Evolutionary conservation across 2,329 filamentous ascomycete genomes (phyloP), one percentile per base, ranked within the genome.

Genomic region (Madurella fahalii): DNA sequence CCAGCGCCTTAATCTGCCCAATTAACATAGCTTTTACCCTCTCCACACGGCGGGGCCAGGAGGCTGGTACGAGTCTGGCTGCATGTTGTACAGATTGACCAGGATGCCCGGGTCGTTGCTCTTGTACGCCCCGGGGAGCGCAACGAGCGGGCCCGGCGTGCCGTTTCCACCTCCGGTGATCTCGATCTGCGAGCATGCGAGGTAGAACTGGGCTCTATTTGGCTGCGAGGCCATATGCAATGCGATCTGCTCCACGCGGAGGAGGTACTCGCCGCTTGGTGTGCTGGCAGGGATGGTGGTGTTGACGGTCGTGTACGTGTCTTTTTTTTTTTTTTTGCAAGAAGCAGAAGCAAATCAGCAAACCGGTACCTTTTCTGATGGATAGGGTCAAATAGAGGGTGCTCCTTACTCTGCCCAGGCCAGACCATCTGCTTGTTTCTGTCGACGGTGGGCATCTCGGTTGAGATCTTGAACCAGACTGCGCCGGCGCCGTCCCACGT

Each of bases 381-480:
- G 25, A n/a, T n/a, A 25, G 25, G 13, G 50, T 52, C 37, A 47
- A 20, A 5, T 37, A 9, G 13, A 15, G 15, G 46, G 25, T 25
- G 25, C 5, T 16, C 53, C 64, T 56, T 64, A 69, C 68, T 71
- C 56, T 71, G 69, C 1, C 61, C 64, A 1, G 69, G 67, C 69
- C 68, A 71, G 40, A 72, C 74, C 25, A 80, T 70, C 53, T 74
- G 71, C 67, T 76, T 78, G 54, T 74, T 74, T 53, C 69, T 66
- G 59, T 74, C 74, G 59, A 77, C 72, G 9, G 67, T 67, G n/a
- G 77, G 75, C 62, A 70, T 64, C 54, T 70, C 68, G 0, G 72
- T 72, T 52, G 64, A 63, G 44, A 71, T 64, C 64, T 69, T 69
- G 64, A 71, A 72, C 70, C 70, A 73, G 2, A 70, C 68, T 15